Percentiles rank a stretch among this genome's conserved stretches.
Evolutionary conservation across 2,329 filamentous ascomycete genomes (phyloP).

Genomic region (Elsinoe australis): DNA sequence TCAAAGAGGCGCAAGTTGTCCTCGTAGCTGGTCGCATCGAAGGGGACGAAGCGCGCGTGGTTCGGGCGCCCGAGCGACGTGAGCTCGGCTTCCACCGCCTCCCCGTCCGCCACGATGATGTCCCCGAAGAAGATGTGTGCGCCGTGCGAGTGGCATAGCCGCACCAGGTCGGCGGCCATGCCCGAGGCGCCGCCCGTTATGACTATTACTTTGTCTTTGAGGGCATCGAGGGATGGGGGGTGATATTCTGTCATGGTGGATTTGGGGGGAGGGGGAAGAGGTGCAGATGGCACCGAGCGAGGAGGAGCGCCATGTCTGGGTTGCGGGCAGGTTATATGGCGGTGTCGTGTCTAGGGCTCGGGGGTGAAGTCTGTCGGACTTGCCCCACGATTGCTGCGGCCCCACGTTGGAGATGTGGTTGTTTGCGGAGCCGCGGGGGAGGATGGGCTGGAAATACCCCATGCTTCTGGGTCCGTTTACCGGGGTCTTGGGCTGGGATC

Average conservation of each 20-base stretch:
- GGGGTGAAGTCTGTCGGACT: conserved; percentile 1
- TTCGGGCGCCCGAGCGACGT: conserved; percentile 21
- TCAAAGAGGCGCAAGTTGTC: conserved; percentile 43
- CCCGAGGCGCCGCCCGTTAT: conserved; percentile 38
- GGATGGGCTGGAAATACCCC: conserved; percentile 7
- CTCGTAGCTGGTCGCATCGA: conserved; percentile 42
- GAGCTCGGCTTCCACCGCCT: conserved; percentile 28
- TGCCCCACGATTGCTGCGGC: conserved; percentile 11
- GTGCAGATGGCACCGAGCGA: too few relatives aligned
- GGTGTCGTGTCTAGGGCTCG: background rate
- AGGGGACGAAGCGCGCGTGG: conserved; percentile 34
- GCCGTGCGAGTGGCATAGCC: conserved; percentile 33
- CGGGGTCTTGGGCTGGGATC: too few relatives aligned
- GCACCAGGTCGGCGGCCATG: conserved; percentile 38
- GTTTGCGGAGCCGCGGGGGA: background rate
- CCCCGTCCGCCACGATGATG: conserved; percentile 31
- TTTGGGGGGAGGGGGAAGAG: background rate
- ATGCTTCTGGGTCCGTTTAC: too few relatives aligned
- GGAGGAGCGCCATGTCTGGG: background rate
- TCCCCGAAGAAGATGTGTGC: conserved; percentile 42
- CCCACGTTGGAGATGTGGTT: conserved; percentile 13
- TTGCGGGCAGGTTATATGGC: background rate
- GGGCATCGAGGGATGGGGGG: background rate
- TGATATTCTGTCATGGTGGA: conserved; percentile 15
- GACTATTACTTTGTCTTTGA: conserved; percentile 28